phyloP scores from a whole-genome alignment of 768 basidiomycete genomes.

The Phaeotremella skinneri region DNA sequence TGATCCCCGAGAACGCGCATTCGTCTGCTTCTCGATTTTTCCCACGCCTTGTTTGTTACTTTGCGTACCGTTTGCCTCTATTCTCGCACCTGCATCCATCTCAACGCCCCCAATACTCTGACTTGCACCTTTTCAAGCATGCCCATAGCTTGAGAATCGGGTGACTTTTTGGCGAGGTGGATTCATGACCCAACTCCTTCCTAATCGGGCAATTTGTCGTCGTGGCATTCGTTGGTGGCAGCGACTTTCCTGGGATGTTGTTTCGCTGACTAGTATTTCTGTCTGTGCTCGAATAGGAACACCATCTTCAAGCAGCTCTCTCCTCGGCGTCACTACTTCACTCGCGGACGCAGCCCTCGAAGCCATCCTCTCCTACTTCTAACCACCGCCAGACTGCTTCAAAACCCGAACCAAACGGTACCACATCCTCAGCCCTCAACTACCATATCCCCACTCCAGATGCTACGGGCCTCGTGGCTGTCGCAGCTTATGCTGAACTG shows the following conservation, averaged over 20 bases:
- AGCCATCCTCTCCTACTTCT: slow-evolving; percentile 30
- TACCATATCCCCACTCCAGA: slow-evolving; percentile 87
- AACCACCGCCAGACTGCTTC: slow-evolving; percentile 11
- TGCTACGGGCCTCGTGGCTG: slow-evolving; percentile 67
- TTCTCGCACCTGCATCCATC: not conserved
- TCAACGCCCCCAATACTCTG: not conserved
- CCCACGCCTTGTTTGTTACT: not conserved
- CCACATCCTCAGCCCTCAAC: slow-evolving; percentile 54
- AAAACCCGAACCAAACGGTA: slow-evolving; percentile 39
- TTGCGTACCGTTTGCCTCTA: not conserved
- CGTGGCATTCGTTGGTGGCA: slow-evolving; percentile 10
- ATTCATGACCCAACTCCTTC: slow-evolving; percentile 15
- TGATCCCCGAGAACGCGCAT: not conserved
- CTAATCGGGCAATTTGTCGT: slow-evolving; percentile 15
- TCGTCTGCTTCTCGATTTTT: slow-evolving; percentile 16
- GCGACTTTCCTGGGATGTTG: not conserved
- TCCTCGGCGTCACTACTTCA: slow-evolving; percentile 52
- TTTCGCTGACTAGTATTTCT: not conserved
- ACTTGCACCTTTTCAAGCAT: not conserved
- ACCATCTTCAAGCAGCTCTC: slow-evolving; percentile 55
- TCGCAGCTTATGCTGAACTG: slow-evolving; percentile 68
- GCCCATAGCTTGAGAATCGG: not conserved
- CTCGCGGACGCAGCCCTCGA: slow-evolving; percentile 29
- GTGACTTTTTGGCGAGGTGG: slow-evolving; percentile 12
- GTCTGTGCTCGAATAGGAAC: slow-evolving; percentile 44